Evolutionary conservation across 169 alveolate species (phyloP).

Genomic region (Eimeria brunetti): DNA sequence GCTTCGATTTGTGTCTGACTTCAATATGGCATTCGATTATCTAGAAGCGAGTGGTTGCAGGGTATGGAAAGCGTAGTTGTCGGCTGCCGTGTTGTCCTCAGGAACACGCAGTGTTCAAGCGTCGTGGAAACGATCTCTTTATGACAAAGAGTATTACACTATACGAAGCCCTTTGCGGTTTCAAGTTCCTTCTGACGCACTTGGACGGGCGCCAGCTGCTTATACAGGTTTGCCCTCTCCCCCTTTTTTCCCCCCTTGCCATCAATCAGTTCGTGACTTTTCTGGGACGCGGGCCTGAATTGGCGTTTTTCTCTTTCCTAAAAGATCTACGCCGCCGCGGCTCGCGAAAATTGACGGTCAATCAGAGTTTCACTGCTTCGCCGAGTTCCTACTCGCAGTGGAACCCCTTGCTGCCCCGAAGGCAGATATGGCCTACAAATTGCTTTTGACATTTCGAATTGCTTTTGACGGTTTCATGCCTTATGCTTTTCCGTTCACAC

Average conservation of each 20-base stretch:
- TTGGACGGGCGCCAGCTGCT: constrained; percentile 95
- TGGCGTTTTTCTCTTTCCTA: constrained; percentile 29
- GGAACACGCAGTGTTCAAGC: constrained; percentile 94
- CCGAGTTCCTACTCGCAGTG: neutral
- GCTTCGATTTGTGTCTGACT: neutral
- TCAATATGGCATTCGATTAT: neutral
- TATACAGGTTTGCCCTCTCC: constrained; percentile 80
- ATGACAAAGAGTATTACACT: constrained; percentile 93
- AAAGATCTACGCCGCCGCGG: constrained; percentile 69
- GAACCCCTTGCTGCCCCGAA: neutral
- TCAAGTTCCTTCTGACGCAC: constrained; percentile 94
- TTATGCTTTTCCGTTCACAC: too few relatives aligned
- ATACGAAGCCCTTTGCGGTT: constrained; percentile 97
- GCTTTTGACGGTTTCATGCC: too few relatives aligned
- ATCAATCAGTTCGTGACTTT: neutral
- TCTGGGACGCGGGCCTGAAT: constrained; percentile 67
- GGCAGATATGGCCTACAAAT: constrained; percentile 28
- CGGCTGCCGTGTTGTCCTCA: constrained; percentile 29
- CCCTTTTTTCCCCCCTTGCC: neutral
- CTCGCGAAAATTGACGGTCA: constrained; percentile 63
- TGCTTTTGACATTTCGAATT: too few relatives aligned
- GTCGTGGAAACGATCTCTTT: constrained; percentile 97
- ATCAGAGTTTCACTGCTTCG: neutral
- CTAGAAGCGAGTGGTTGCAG: neutral
- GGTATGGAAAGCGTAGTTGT: neutral